Evolutionary conservation across 768 basidiomycete species (phyloP), one percentile per base, ranked within the genome.

Genomic region (Lactifluus subvellereus): DNA sequence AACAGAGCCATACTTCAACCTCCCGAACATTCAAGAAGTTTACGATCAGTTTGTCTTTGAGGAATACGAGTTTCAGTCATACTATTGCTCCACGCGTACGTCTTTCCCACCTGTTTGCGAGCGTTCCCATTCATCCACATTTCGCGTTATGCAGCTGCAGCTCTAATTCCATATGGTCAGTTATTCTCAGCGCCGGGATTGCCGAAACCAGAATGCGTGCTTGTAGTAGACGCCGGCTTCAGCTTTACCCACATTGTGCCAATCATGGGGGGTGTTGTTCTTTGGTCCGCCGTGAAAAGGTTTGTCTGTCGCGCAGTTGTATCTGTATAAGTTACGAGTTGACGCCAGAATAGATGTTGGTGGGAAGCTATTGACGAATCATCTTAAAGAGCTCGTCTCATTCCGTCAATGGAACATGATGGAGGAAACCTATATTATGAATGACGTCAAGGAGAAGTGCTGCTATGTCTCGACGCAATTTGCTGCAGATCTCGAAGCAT

Each of bases 351-450:
- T 98, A 73, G 94, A 97, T 71, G 87, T 97, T 18, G 95, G 96
- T 56, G 96, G 95, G 52, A 97, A 98, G 76, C 81, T 98, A 10
- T 74, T 98, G 61, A 98, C 95, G 30, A 98, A 98, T 74, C 91
- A 96, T 56, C 82, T 98, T 27, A 97, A 97, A 71, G 91, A 95
- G 71, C 80, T 95, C 50, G 84, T 95, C 6, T 96, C 94, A 13
- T 98, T 90, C 73, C 86, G 96, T 49, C 95, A 98, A 71, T 98
- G 92, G 91, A 92, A 98, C 73, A 93, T 98, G 91, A 94, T 95
- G 87, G 94, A 97, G 70, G 89, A 98, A 73, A 95, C 93, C 2
- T 84, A 88, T 73, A 89, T 98, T 71, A 87, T 97, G 79, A 94
- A 96, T 76, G 83, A 89, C 69, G 88, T 93, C 69, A 94, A 96